Evolutionary conservation across 1,284 basidiomycete genomes (phyloP).

Genomic region (Papiliotrema laurentii): DNA sequence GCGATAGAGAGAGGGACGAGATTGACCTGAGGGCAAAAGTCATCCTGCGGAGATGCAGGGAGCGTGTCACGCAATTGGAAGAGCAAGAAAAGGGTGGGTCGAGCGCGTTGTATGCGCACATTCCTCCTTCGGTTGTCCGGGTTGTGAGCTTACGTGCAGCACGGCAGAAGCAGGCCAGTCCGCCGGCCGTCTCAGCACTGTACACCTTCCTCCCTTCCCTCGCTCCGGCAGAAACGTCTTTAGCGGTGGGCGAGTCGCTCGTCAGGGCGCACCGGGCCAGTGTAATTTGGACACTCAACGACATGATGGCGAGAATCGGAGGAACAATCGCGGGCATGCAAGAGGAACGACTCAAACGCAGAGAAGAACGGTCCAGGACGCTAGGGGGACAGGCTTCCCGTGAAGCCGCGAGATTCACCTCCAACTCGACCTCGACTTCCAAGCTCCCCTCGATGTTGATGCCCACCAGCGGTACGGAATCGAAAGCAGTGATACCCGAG

Average conservation of each 20-base stretch:
- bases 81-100: slow-evolving; percentile 50
- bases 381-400: slow-evolving; percentile 36
- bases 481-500: slow-evolving; percentile 14
- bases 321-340: slow-evolving; percentile 51
- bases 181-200: slow-evolving; percentile 18
- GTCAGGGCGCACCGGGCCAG: slow-evolving; percentile 51
- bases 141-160: slow-evolving; percentile 10
- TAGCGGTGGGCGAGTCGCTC: slow-evolving; percentile 25
- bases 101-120: not conserved
- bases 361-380: slow-evolving; percentile 38
- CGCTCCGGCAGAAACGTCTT: slow-evolving; percentile 21
- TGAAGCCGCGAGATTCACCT: slow-evolving; percentile 17
- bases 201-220: slow-evolving; percentile 43
- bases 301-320: slow-evolving; percentile 48
- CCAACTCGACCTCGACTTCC: not conserved
- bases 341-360: slow-evolving; percentile 49
- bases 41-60: slow-evolving; percentile 52
- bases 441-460: not conserved
- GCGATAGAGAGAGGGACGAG: slow-evolving; percentile 55
- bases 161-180: slow-evolving; percentile 22
- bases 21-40: slow-evolving; percentile 55
- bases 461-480: not conserved
- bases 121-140: not conserved
- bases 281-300: slow-evolving; percentile 52
- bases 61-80: slow-evolving; percentile 52